phyloP scores from a whole-genome alignment of 768 basidiomycete genomes.

The Coprinellus micaceus region DNA sequence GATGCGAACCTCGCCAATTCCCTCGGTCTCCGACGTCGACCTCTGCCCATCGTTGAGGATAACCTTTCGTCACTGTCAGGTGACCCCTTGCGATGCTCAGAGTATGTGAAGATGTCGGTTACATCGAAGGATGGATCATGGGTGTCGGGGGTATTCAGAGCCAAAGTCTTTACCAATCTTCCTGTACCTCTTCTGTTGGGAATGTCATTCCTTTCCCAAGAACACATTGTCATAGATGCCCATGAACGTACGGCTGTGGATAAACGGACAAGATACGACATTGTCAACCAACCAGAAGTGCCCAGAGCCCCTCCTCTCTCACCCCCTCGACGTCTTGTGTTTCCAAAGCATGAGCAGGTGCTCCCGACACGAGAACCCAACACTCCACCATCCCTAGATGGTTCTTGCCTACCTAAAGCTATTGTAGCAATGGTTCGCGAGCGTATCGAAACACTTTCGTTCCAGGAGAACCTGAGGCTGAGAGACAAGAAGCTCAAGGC shows the following conservation, averaged over 20 bases:
- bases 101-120: constrained; percentile 18
- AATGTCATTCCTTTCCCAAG: constrained; percentile 18
- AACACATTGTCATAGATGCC: constrained; percentile 19
- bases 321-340: too few relatives aligned
- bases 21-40: constrained; percentile 14
- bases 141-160: constrained; percentile 13
- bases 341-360: too few relatives aligned
- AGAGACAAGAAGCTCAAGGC: constrained; percentile 5
- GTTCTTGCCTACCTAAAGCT: background rate
- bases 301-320: too few relatives aligned
- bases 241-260: constrained; percentile 14
- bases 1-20: constrained; percentile 6
- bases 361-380: background rate
- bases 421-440: background rate
- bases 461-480: background rate
- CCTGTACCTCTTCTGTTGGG: constrained; percentile 23
- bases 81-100: constrained; percentile 11
- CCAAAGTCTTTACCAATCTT: constrained; percentile 16
- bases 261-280: constrained; percentile 11
- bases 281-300: background rate
- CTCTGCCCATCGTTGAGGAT: constrained; percentile 16
- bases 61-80: constrained; percentile 16
- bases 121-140: constrained; percentile 15
- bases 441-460: background rate
- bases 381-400: background rate